Evolutionary conservation across 176 grass and related monocot genomes (phyloP).

Genomic region (Eleusine coracana): DNA sequence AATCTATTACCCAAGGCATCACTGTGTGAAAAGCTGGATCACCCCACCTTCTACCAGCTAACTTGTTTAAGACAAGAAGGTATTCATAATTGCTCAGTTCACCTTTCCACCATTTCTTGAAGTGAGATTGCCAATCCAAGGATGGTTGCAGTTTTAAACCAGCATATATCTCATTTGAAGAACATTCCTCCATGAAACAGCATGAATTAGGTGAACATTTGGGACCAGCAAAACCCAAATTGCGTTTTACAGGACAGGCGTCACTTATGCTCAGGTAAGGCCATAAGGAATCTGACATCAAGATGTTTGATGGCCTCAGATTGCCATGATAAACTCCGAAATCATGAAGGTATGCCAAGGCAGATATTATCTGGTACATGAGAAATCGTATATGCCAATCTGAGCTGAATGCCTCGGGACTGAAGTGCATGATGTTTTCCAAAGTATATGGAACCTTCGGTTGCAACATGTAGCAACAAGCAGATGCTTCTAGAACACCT

Average conservation of each 20-base stretch:
- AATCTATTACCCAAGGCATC: conserved; percentile 99
- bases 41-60: conserved; percentile 93
- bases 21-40: conserved; percentile 90
- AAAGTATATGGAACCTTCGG: conserved; percentile 71
- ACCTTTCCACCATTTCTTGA: conserved; percentile 80
- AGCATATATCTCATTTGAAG: conserved; percentile 54
- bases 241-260: conserved; percentile 51
- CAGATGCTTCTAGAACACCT: conserved; percentile 63
- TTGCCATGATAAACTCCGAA: conserved; percentile 82
- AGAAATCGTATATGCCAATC: conserved; percentile 92
- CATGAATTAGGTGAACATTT: conserved; percentile 38
- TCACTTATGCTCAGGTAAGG: conserved; percentile 75
- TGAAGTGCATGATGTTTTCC: conserved; percentile 84
- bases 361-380: conserved; percentile 86
- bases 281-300: conserved; percentile 78
- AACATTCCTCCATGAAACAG: conserved; percentile 53
- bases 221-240: conserved; percentile 44
- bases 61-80: conserved; percentile 89
- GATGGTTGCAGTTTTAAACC: conserved; percentile 59
- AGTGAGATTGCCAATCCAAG: conserved; percentile 66
- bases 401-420: conserved; percentile 67
- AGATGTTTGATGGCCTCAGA: conserved; percentile 71
- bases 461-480: conserved; percentile 67
- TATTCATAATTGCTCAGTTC: conserved; percentile 96
- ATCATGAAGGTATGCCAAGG: conserved; percentile 72